A percentile compares a stretch with the other conserved stretches of the same genome.
Conservation (phyloP, 2,329 filamentous ascomycete species). For the Sporothrix humicola region DNA sequence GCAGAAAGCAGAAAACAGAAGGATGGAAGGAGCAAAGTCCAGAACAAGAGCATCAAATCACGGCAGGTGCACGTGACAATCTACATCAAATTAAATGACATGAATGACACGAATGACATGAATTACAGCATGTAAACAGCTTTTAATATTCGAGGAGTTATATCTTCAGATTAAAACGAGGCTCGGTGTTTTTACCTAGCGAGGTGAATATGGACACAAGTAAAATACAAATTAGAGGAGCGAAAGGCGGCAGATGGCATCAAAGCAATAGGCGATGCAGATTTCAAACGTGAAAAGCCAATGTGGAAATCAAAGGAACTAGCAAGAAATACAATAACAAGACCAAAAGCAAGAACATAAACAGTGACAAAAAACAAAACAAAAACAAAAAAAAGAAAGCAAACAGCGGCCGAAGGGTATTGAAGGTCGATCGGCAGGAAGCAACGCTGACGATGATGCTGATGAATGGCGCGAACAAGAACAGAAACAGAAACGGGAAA, state of each 20-base stretch:
- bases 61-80: background rate
- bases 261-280: background rate
- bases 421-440: slow-evolving; percentile 22
- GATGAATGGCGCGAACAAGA: background rate
- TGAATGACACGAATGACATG: background rate
- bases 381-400: background rate
- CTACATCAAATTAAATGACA: background rate
- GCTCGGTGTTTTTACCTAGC: background rate
- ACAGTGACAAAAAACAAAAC: background rate
- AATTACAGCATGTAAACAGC: background rate
- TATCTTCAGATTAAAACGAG: background rate
- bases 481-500: background rate
- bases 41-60: background rate
- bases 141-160: background rate
- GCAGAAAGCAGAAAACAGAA: background rate
- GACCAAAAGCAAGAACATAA: background rate
- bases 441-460: slow-evolving; percentile 22
- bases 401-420: slow-evolving; percentile 25
- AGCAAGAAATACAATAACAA: background rate
- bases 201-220: background rate
- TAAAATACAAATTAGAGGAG: background rate
- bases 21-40: background rate
- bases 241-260: background rate
- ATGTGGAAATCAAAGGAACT: slow-evolving; percentile 35
- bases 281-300: background rate